Evolutionary conservation across 345 rosid species (phyloP), one percentile per base, ranked within the genome.

Genomic region (Schrenkiella parvula): DNA sequence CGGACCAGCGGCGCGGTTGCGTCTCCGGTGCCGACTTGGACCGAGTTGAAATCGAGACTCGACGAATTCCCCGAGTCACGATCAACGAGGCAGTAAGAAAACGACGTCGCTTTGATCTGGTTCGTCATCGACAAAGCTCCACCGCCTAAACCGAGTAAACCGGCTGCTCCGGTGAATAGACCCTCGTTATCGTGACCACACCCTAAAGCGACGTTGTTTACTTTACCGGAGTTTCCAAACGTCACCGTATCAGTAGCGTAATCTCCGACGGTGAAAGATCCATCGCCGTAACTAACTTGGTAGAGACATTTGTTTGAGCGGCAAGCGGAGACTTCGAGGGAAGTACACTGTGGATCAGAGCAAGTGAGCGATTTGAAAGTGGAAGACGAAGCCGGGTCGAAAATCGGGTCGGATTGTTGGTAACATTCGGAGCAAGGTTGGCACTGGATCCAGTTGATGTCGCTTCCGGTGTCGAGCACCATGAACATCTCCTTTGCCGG

Each of bases 131-230:
- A 95, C n/a, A 89, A 65, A 2, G 71, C 26, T n/a, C 99, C 99
- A 22, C 97, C 97, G 0, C 99, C 99, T 25, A 95, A 90, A 22
- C 97, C 99, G 11, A 95, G 79, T 68, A 95, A 71, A 19, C 99
- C 99, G 31, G 97, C 97, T 1, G 97, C 73, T 26, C 92, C 97
- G 8, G 79, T 80, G 44, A 95, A 91, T 21, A 91, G 72, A 2
- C 97, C 97, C 74, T 95, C 96, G 59, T 91, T 95, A 51, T 91
- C 90, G 25, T 81, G 96, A 34, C 97, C 99, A 47, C 97, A 91
- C 0, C 99, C 99, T 18, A 95, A 57, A 17, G 88, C 95, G 1
- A 88, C 80, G 68, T 60, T 2, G 19, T 68, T 31, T 2, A 86
- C 48, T 23, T 59, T 28, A 1, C 90, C 87, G 5, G 86, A 83